Evolutionary conservation across 176 grass and related monocot species (phyloP).

Genomic region (Oryza glaberrima): DNA sequence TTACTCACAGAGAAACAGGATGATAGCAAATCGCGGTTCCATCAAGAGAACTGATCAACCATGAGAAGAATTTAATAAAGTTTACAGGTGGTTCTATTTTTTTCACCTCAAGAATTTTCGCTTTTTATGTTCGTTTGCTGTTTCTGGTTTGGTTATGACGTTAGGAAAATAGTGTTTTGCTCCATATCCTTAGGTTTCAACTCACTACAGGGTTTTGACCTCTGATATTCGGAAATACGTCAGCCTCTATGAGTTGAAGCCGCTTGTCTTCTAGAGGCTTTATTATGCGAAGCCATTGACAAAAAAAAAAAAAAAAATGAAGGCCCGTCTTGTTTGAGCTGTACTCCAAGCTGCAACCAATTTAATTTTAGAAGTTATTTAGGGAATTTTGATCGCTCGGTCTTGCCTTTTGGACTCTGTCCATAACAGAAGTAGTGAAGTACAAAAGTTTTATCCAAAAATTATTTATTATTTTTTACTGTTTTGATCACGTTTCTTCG

Average conservation of each 20-base stretch:
- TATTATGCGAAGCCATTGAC: not conserved
- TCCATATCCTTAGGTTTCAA: not conserved
- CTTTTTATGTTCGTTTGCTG: not conserved
- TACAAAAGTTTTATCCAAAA: not conserved
- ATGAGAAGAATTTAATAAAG: constrained; percentile 7
- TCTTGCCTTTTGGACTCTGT: too few species aligned
- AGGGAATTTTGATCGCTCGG: not conserved
- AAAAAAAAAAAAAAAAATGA: not conserved
- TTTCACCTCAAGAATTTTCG: not conserved
- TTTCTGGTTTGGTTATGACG: not conserved
- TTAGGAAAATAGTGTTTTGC: not conserved
- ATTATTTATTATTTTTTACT: not conserved
- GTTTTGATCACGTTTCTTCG: not conserved
- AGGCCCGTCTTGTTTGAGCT: not conserved
- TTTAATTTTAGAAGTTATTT: not conserved
- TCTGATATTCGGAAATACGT: not conserved
- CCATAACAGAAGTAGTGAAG: too few species aligned
- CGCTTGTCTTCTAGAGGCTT: not conserved
- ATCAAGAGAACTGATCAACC: constrained; percentile 1
- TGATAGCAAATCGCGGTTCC: not conserved
- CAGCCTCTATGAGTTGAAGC: not conserved
- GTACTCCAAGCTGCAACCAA: not conserved
- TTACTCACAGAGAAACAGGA: constrained; percentile 4
- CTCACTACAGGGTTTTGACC: not conserved
- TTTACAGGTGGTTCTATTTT: not conserved